Percentiles rank a stretch among this genome's conserved stretches.
phyloP scores from a whole-genome alignment of 306 rosid genomes.

The Quercus berberidifolia region DNA sequence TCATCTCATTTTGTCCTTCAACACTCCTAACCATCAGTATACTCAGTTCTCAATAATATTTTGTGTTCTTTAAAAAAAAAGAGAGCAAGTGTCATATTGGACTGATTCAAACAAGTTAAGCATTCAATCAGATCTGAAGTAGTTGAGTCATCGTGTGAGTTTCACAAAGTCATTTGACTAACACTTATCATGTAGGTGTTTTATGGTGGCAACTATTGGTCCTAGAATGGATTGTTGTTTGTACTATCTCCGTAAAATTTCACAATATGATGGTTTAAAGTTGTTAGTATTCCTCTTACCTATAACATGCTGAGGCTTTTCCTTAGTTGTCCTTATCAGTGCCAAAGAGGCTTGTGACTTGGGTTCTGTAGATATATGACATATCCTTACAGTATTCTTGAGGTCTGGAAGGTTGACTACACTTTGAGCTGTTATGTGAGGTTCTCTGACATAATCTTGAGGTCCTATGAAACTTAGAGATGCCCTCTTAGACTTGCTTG shows the following conservation, averaged over 20 bases:
- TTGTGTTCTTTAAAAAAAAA: not conserved
- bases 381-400: too few species aligned
- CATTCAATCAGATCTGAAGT: not conserved
- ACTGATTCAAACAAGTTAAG: not conserved
- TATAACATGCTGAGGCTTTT: not conserved
- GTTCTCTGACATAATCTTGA: not conserved
- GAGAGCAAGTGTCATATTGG: too few species aligned
- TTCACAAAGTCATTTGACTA: not conserved
- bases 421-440: not conserved
- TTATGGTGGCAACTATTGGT: not conserved
- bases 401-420: not conserved
- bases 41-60: not conserved
- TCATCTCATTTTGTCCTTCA: not conserved
- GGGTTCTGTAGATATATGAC: not conserved
- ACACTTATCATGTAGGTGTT: not conserved
- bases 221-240: not conserved
- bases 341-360: not conserved
- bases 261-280: not conserved
- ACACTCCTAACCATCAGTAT: not conserved
- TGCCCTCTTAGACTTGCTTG: not conserved
- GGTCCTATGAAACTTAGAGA: not conserved
- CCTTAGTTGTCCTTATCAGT: not conserved
- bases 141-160: not conserved
- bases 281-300: not conserved
- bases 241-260: not conserved